Evolutionary conservation across 371 early-diverging fungal genomes (phyloP).

Genomic region (Mortierella sp.): DNA sequence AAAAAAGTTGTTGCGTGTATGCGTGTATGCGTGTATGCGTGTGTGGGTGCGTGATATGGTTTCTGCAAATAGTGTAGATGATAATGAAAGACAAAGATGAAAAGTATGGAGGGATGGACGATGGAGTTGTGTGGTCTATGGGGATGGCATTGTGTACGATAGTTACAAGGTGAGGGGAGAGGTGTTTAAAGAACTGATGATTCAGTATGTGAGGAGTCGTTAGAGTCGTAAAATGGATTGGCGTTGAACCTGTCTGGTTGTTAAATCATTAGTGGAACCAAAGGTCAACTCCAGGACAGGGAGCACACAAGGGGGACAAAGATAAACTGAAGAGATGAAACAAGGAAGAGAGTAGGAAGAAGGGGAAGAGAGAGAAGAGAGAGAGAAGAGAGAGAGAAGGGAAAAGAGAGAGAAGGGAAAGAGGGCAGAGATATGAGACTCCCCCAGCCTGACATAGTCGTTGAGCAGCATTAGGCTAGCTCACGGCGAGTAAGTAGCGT

Average conservation of each 20-base stretch:
- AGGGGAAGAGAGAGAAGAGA: not conserved
- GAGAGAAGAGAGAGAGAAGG: not conserved
- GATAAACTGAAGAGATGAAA: slow-evolving; percentile 4
- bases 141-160: too few relatives aligned
- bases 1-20: too few relatives aligned
- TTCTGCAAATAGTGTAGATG: too few relatives aligned
- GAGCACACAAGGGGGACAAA: slow-evolving; percentile 13
- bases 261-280: slow-evolving; percentile 11
- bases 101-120: too few relatives aligned
- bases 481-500: not conserved
- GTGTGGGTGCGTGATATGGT: too few relatives aligned
- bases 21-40: too few relatives aligned
- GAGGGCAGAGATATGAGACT: not conserved
- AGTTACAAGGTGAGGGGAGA: too few relatives aligned
- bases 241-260: slow-evolving; percentile 19
- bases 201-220: not conserved
- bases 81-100: too few relatives aligned
- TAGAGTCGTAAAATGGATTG: slow-evolving; percentile 3
- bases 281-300: slow-evolving; percentile 20
- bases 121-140: too few relatives aligned
- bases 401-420: not conserved
- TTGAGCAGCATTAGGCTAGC: too few relatives aligned
- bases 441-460: too few relatives aligned
- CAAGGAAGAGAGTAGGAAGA: not conserved
- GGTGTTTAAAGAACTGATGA: too few relatives aligned